Evolutionary conservation across 2,329 filamentous ascomycete species (phyloP), one percentile per base, ranked within the genome.

Genomic region (Penicillium sumatraense): DNA sequence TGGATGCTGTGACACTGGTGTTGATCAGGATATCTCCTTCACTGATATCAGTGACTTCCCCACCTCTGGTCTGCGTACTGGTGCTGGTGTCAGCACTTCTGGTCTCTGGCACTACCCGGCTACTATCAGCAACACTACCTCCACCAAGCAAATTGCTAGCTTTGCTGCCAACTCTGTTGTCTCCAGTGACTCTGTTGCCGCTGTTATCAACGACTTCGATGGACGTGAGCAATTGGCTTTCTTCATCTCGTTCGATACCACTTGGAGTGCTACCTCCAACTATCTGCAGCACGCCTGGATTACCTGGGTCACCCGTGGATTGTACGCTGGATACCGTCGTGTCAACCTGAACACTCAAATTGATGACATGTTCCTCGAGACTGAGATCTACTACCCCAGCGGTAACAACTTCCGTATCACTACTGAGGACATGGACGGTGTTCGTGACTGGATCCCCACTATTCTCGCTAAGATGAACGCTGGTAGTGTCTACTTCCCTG

Each of bases 271-370:
- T 13, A 80, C 83, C 2, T 84, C 81, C 62, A 85, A 79, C 68
- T 84, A 80, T 63, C 68, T 86, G 46, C 84, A 86, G 69, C 85
- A 87, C 69, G 77, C 84, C 10, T 86, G 82, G 78, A 86, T 87
- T 56, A 80, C 80, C 61, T 87, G 84, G 84, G 67, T 85, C 29
- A 86, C 85, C 5, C 78, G 83, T 57, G 84, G 85, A 33, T 68
- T 86, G 8, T 65, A 83, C 58, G 74, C 81, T 9, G 83, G 83
- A n/a, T 80, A 82, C 65, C 79, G 82, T 50, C 78, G 83, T 58
- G 75, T 81, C 33, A 80, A 84, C 57, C 69, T 86, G 31, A 81
- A 74, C 70, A 80, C 83, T 11, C 83, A 86, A 63, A 80, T 87
- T 27, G 85, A 88, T 62, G 85, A 88, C 60, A 83, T 88, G 75